These are phyloP conservation scores for Cercospora berteroae DNA, from an alignment of 2,329 filamentous ascomycete species.

Conservation along the genomic window DNA sequence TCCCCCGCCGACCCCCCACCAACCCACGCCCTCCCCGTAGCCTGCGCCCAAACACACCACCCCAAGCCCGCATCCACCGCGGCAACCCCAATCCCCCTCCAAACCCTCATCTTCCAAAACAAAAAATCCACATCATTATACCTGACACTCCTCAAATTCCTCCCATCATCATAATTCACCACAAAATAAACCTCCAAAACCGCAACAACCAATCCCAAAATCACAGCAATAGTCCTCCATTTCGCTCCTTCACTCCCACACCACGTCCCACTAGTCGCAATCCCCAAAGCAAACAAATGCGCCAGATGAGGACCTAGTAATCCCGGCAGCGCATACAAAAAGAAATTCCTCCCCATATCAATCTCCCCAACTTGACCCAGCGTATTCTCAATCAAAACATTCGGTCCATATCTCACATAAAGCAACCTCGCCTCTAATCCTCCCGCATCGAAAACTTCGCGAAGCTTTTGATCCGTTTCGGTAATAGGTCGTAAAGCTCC, in stretches of 20 bases:
- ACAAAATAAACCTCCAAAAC: slow-evolving; percentile 66
- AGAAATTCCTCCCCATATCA: slow-evolving; percentile 60
- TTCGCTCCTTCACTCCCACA: slow-evolving; percentile 61
- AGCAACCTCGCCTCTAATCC: slow-evolving; percentile 68
- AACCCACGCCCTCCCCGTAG: slow-evolving; percentile 76
- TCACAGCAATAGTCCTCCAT: slow-evolving; percentile 70
- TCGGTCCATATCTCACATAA: slow-evolving; percentile 80
- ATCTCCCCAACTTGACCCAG: slow-evolving; percentile 59
- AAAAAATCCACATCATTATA: slow-evolving; percentile 64
- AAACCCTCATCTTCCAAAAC: slow-evolving; percentile 66
- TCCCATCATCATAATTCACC: slow-evolving; percentile 62
- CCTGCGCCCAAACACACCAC: slow-evolving; percentile 68
- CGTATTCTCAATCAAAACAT: slow-evolving; percentile 69
- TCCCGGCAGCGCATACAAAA: slow-evolving; percentile 75
- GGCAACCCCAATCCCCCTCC: slow-evolving; percentile 64
- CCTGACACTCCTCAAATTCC: slow-evolving; percentile 62
- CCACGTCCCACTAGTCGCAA: slow-evolving; percentile 68
- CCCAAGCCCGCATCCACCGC: slow-evolving; percentile 64
- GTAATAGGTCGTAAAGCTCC: slow-evolving; percentile 59
- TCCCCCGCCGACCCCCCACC: slow-evolving; percentile 61
- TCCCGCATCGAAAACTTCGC: slow-evolving; percentile 63
- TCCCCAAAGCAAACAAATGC: slow-evolving; percentile 69
- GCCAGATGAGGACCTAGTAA: slow-evolving; percentile 74
- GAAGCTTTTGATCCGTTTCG: slow-evolving; percentile 61
- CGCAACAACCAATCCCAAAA: slow-evolving; percentile 59